phyloP scores from a whole-genome alignment of 768 basidiomycete species.

The Rhodotorula paludigena region DNA sequence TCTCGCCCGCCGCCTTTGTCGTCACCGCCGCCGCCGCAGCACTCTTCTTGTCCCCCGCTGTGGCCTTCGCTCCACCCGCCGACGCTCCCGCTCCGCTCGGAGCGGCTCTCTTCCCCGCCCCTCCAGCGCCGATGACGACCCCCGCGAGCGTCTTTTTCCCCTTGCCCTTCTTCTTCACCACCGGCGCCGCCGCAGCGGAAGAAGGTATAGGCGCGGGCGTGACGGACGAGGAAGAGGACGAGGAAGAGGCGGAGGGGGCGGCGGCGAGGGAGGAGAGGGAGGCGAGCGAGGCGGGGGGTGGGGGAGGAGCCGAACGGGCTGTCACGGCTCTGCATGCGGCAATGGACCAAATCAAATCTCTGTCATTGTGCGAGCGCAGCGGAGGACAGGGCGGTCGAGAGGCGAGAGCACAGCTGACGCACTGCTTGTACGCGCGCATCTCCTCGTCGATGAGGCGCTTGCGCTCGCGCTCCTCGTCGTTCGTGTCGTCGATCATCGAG shows the following conservation, averaged over 20 bases:
- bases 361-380: neutral
- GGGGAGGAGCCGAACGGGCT: neutral
- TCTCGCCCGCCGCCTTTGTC: no score
- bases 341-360: no score
- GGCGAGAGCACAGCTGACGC: neutral
- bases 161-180: constrained; percentile 7
- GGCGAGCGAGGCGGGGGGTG: neutral
- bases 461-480: constrained; percentile 42
- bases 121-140: neutral
- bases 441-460: constrained; percentile 45
- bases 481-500: constrained; percentile 42
- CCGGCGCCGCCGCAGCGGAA: neutral
- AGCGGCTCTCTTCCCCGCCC: no score
- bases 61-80: no score
- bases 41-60: no score
- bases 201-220: neutral
- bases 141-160: constrained; percentile 9
- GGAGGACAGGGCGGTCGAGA: neutral
- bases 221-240: neutral
- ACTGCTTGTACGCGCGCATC: constrained; percentile 44
- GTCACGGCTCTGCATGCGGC: constrained; percentile 5
- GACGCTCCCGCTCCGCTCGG: no score
- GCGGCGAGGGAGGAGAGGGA: neutral
- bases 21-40: no score
- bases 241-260: neutral